Conservation (phyloP, 176 grass and related monocot genomes). For the Zizania latifolia region DNA sequence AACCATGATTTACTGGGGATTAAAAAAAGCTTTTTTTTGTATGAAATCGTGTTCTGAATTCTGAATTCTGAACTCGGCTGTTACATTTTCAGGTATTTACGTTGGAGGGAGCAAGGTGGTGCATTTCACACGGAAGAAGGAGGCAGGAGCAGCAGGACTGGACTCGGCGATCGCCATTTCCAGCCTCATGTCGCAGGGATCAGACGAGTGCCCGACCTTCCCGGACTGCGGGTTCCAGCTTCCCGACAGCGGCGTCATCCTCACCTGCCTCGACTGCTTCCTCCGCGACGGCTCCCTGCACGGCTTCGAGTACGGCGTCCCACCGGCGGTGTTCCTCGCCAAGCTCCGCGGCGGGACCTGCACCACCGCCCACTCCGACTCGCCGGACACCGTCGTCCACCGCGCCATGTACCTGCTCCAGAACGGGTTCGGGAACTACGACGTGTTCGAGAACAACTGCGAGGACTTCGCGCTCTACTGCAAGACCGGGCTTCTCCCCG, state of each 20-base stretch:
- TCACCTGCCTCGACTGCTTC: conserved; percentile 87
- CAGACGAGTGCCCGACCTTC: conserved; percentile 42
- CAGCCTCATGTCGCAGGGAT: conserved; percentile 11
- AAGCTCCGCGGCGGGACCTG: conserved; percentile 72
- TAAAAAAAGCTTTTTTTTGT: no score
- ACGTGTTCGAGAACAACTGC: conserved; percentile 85
- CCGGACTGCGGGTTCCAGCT: conserved; percentile 57
- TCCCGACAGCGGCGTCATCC: conserved; percentile 53
- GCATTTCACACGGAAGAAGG: conserved; percentile 66
- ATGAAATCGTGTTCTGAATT: no score
- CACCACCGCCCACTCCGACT: conserved; percentile 53
- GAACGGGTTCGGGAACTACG: conserved; percentile 65
- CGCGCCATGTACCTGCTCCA: conserved; percentile 62
- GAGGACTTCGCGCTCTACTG: conserved; percentile 90
- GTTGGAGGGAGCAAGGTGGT: conserved; percentile 75
- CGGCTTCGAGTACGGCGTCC: conserved; percentile 59
- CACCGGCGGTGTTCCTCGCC: conserved; percentile 39
- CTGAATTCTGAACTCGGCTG: no score
- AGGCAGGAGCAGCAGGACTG: conserved; percentile 24
- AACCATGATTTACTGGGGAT: no score
- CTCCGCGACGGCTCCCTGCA: conserved; percentile 53
- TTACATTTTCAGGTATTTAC: conserved; percentile 51
- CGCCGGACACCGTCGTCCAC: conserved; percentile 28
- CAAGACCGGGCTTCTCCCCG: conserved; percentile 59
- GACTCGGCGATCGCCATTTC: conserved; percentile 37